Base-by-base conservation (phyloP, 2,329 filamentous ascomycete species). In the Phialophora chinensis region DNA sequence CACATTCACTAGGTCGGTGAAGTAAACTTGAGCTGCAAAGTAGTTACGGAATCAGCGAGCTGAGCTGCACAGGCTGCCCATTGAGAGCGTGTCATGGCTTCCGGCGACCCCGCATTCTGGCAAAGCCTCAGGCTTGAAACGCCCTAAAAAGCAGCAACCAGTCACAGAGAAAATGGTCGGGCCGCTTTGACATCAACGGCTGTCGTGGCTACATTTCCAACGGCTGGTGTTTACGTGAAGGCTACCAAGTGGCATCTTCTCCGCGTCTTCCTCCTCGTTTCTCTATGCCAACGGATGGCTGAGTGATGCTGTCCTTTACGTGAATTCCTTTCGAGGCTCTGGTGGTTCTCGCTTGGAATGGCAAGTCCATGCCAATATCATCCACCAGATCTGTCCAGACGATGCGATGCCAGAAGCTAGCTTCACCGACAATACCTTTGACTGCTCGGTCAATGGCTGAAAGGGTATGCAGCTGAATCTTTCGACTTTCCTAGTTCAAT, bases 1-100 rank as follows among this genome's bases (percentile, higher is more conserved):
- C 4, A 25, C 12, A 6, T 23, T 52, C 20, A 14, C 20, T 27
- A 4, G 7, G 20, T 23, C n/a, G 20, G 49, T 25, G 49, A 23
- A 52, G 49, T 25, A 0, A 42, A 58, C n/a, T 44, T 12, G 38
- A 49, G 42, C 56, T 38, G 56, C 38, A 33, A 59, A 12, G 17
- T 59, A 3, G 27, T 4, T 14, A 49, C 56, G 56, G 56, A 8
- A 49, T 49, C 38, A 47, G 56, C 56, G 56, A 59, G 56, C 56
- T 59, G 56, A 59, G 56, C 23, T 20, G 56, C 38, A 23, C 12
- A 23, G 1, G 23, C 5, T 31, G 35, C 38, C 35, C 35, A 47
- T 29, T 47, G 10, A 59, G n/a, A 25, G 17, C 12, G 12, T 4
- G 38, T 31, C 42, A 20, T 49, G 25, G 25, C 25, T 3, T 10